Evolutionary conservation across 2,329 filamentous ascomycete species (phyloP), one percentile per base, ranked within the genome.

Genomic region (Stachybotrys echinatus): DNA sequence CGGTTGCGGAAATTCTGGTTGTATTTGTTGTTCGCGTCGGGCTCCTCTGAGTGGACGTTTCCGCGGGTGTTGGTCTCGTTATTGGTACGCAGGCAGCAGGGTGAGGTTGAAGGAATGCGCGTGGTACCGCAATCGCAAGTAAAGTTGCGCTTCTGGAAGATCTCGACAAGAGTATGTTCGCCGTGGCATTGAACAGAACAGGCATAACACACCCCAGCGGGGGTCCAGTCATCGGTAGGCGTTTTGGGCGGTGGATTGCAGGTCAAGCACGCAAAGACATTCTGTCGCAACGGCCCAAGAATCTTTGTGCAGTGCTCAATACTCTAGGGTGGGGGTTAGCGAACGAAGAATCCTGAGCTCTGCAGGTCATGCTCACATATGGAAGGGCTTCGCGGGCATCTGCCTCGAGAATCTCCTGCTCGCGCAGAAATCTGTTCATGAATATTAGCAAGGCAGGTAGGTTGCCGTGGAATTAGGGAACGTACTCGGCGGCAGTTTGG

Each of bases 151-250:
- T 96, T 97, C 65, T 83, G 87, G 73, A 99, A 99, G 19, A 99
- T 87, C 71, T 99, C 94, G 46, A 97, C 94, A 22, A 99, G 83
- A 2, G 81, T 88, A 66, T 99, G 94, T 63, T 97, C 92, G 58
- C 94, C 92, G 63, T 99, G 94, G 65, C 94, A 99, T 59, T 92
- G 88, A 52, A 99, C 90, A 6, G 92, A 96, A 73, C 94, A 99
- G 20, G 92, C 89, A 63, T 99, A 99, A 75, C 94, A 99, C 50
- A 99, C 83, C 22, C 89, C 94, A 3, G 92, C 94, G 1, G 84
- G 73, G 0, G 55, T 63, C 59, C 66, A 71, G 6, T 58, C 43
- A 46, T 85, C 83, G 42, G 79, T 74, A 2, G 77, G 64, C 42
- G 81, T 79, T 3, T 75, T 61, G 1, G 91, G 88, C 8, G 88